Evolutionary conservation across 192 early-diverging fungal species (phyloP).

Genomic region (Coemansia biformis): DNA sequence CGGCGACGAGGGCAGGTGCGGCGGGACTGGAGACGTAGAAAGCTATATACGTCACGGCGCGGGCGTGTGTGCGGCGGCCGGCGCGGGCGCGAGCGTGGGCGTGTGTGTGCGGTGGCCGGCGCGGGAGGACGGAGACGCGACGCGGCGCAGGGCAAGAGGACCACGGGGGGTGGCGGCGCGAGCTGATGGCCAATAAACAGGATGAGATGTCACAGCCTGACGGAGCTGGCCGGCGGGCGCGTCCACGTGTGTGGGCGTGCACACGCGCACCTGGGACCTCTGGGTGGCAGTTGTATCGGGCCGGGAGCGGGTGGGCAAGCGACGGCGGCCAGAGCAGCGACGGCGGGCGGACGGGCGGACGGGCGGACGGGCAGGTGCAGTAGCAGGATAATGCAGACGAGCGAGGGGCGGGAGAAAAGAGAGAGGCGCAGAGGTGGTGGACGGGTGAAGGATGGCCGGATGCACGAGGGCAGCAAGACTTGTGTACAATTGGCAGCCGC

Average conservation of each 20-base stretch:
- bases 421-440: too few relatives aligned
- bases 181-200: slow-evolving; percentile 27
- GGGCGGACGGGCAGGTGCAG: background rate
- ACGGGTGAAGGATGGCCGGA: too few relatives aligned
- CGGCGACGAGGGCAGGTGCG: background rate
- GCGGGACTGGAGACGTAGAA: background rate
- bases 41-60: too few relatives aligned
- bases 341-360: background rate
- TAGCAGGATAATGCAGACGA: too few relatives aligned
- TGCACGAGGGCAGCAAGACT: too few relatives aligned
- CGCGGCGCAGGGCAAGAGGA: slow-evolving; percentile 4
- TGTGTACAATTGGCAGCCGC: too few relatives aligned
- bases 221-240: slow-evolving; percentile 3
- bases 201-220: slow-evolving; percentile 24
- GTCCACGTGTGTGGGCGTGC: background rate
- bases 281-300: background rate
- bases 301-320: too few relatives aligned
- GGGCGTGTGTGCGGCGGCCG: slow-evolving; percentile 1
- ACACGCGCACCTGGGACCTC: background rate
- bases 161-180: too few relatives aligned
- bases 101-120: slow-evolving; percentile 2
- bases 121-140: too few relatives aligned
- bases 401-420: too few relatives aligned
- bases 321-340: background rate
- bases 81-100: too few relatives aligned